Base-by-base conservation (phyloP, 2,329 filamentous ascomycete genomes). In the Phialophora expanda region DNA sequence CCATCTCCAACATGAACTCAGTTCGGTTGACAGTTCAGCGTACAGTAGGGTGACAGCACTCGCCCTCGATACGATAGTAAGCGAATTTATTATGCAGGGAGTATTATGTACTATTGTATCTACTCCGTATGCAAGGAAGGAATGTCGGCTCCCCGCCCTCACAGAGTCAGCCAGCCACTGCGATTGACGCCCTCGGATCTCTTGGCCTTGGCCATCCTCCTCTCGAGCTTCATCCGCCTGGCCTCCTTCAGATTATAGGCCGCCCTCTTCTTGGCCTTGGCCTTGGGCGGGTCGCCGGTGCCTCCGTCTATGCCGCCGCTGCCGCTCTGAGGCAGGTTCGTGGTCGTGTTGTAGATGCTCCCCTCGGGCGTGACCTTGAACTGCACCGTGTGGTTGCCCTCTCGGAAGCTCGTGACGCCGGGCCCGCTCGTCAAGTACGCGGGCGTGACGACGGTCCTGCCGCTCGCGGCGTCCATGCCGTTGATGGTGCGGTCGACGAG, bases 401-500 rank as follows among this genome's bases (percentile, higher is more conserved):
- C 73, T 7, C 70, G 81, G 82, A 62, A 88, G 77, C 62, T 86
- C 83, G 22, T 76, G 73, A n/a, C 81, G 78, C 11, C 72, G 70
- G 63, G 86, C 75, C 11, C 79, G 80, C 12, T 84, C 79, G 74
- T 81, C 76, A 68, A 86, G 84, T 66, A 85, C 77, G 66, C 81
- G 79, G 12, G 85, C 74, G 7, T 83, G 74, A 12, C 78, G 5
- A 67, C 62, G 20, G 58, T 65, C 34, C 61, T 63, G 32, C 89
- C 87, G 0, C 83, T 84, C 1, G 85, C 81, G 44, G 89, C 75
- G 58, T 86, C 83, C 64, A 80, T 81, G 11, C 84, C 84, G 61
- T 80, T 77, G 67, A 90, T 78, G 55, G 86, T 85, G 30, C 88
- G 83, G 30, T 85, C 83, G 70, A 90, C 88, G 53, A 89, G 78